These are phyloP conservation scores for Wallemia hederae DNA, from an alignment of 1,284 basidiomycete species.

Conservation along the genomic window DNA sequence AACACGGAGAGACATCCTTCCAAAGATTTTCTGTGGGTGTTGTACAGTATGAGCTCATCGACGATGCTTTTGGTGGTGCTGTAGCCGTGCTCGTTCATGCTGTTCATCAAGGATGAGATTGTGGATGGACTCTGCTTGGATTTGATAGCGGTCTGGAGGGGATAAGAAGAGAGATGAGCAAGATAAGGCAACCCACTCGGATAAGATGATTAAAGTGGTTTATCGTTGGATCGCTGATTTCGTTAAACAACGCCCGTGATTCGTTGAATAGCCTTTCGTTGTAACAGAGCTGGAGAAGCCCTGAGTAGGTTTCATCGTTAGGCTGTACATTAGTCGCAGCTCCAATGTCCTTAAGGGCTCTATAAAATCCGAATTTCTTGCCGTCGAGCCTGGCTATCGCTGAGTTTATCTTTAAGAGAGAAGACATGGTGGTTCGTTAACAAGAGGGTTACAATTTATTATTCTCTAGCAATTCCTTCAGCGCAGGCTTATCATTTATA, in stretches of 20 bases:
- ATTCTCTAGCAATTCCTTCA: not conserved
- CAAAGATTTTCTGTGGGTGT: constrained; percentile 18
- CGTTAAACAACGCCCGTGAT: not conserved
- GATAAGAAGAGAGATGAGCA: not conserved
- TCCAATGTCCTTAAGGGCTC: not conserved
- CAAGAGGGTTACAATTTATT: not conserved
- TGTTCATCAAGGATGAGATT: not conserved
- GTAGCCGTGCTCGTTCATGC: not conserved
- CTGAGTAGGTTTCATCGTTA: constrained; percentile 25
- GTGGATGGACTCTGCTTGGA: not conserved
- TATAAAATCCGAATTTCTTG: not conserved
- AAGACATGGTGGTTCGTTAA: not conserved
- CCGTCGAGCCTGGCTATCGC: not conserved
- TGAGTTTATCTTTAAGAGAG: not conserved
- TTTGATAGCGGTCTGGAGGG: not conserved
- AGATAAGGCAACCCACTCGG: not conserved
- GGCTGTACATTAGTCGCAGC: constrained; percentile 18
- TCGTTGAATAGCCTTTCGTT: constrained; percentile 10
- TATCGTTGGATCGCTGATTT: not conserved
- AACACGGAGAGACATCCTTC: constrained; percentile 31
- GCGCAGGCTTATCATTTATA: not conserved
- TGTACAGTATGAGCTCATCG: not conserved
- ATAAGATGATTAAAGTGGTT: not conserved
- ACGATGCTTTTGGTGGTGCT: not conserved
- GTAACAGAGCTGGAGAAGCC: constrained; percentile 24